These are phyloP conservation scores for Sphaerosporella brunnea DNA, from an alignment of 495 filamentous ascomycete genomes.

Conservation along the genomic window DNA sequence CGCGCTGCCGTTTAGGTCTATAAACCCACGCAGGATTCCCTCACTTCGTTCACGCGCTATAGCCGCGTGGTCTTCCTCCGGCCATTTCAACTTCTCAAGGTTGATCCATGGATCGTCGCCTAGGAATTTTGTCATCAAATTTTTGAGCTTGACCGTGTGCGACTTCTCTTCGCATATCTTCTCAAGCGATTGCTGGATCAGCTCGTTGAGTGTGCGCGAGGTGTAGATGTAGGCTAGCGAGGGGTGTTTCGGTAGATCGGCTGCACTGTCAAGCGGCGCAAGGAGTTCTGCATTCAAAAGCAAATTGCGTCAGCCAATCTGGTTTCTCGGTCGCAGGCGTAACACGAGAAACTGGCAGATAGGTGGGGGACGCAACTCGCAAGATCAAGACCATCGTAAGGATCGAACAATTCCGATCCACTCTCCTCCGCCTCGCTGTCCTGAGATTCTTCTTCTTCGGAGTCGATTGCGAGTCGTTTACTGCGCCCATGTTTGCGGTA, in stretches of 20 bases:
- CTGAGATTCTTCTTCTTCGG: constrained; percentile 60
- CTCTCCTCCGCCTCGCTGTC: constrained; percentile 58
- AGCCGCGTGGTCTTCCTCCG: constrained; percentile 18
- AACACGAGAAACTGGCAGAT: too few relatives aligned
- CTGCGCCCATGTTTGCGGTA: constrained; percentile 49
- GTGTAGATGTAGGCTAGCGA: constrained; percentile 66
- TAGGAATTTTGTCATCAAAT: constrained; percentile 23
- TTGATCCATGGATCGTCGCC: constrained; percentile 24
- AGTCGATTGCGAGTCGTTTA: constrained; percentile 31
- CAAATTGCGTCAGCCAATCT: neutral
- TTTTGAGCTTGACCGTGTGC: constrained; percentile 24
- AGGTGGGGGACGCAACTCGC: too few relatives aligned
- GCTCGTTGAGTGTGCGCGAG: constrained; percentile 60
- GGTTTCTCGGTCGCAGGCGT: too few relatives aligned
- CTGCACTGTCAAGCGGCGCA: constrained; percentile 67
- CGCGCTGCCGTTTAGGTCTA: neutral
- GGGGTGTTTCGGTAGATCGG: constrained; percentile 70
- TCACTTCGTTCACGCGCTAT: constrained; percentile 18
- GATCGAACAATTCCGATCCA: constrained; percentile 57
- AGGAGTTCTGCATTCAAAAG: constrained; percentile 46
- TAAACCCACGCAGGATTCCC: constrained; percentile 9
- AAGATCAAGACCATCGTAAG: constrained; percentile 61
- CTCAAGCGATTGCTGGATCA: constrained; percentile 48
- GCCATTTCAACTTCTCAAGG: constrained; percentile 24
- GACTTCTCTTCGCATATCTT: constrained; percentile 24